Base-by-base conservation (phyloP, 306 rosid species). In the Sphenostylis stenocarpa region DNA sequence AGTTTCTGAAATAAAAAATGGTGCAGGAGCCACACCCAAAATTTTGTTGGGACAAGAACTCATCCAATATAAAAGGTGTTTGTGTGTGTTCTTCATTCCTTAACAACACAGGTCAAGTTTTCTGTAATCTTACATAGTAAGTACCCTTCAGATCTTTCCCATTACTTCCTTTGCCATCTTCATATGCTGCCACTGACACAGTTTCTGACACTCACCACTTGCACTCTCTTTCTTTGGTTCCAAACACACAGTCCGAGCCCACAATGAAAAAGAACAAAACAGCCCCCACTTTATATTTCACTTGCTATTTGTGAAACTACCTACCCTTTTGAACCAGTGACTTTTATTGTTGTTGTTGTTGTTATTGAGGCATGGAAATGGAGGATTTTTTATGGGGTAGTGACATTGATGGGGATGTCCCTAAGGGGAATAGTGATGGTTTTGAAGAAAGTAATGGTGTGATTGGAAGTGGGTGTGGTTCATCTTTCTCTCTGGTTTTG, bases 401-500 rank as follows among this genome's bases (percentile, higher is more conserved):
- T 62, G 84, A 13, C 64, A 70, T 80, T 19, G 56, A 29, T 44
- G 76, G 45, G 56, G 48, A 84, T 74, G 63, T 20, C 7, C 58
- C 80, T 19, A 68, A 81, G 73, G 31, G 39, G 6, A 23, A 9
- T 3, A 53, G 24, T 36, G 55, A 85, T 70, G 84, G 82, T 48
- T 72, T 86, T 85, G 63, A 78, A 65, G 82, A 69, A 21, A 82
- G 69, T 23, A 84, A 81, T 53, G 62, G 26, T 0, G 61, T 64
- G 4, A 52, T 49, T 29, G 82, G 84, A 77, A 76, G 62, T 84
- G 89, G 91, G 78, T 60, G 81, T 51, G 84, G 67, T 82, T 85
- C 93, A 38, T 72, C 88, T 77, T 84, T 88, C 17, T 85, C 93
- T 58, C 45, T 87, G 75, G 86, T 91, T 72, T 80, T 91, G 85